phyloP scores from a whole-genome alignment of 2,329 filamentous ascomycete genomes.

The Colletotrichum karsti region DNA sequence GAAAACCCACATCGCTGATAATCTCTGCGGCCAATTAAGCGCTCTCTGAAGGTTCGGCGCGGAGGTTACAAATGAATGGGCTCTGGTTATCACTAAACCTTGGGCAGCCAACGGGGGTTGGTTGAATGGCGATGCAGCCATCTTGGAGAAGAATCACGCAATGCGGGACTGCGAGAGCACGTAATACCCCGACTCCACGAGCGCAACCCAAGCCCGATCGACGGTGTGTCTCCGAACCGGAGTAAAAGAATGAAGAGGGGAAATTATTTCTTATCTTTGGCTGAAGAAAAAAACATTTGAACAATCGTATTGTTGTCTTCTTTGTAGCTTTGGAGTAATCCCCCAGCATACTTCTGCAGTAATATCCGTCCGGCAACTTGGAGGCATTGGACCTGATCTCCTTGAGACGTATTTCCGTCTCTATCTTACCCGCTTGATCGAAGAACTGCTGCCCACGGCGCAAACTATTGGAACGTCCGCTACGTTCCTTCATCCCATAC shows the following conservation, averaged over 20 bases:
- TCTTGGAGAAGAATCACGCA: constrained; percentile 30
- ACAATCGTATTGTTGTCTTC: background rate
- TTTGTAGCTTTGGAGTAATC: too few species aligned
- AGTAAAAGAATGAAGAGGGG: background rate
- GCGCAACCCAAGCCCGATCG: background rate
- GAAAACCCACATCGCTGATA: background rate
- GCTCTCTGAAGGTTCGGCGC: background rate
- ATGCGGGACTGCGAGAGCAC: constrained; percentile 29
- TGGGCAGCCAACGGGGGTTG: background rate
- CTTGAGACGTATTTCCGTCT: background rate
- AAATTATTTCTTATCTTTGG: background rate
- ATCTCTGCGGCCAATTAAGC: background rate
- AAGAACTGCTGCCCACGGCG: background rate
- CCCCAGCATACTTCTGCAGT: too few species aligned
- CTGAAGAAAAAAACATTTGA: background rate
- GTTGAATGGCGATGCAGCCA: constrained; percentile 26
- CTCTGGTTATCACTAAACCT: constrained; percentile 11
- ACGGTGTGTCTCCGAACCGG: constrained; percentile 15
- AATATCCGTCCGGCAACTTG: too few species aligned
- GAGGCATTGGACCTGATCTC: too few species aligned
- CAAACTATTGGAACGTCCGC: background rate
- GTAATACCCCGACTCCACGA: constrained; percentile 18
- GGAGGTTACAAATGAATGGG: background rate
- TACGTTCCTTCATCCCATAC: background rate
- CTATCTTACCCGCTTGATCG: background rate